These are phyloP conservation scores for Yamadazyma blattariae DNA, from an alignment of 1,139 yeast genomes.

Conservation along the genomic window DNA sequence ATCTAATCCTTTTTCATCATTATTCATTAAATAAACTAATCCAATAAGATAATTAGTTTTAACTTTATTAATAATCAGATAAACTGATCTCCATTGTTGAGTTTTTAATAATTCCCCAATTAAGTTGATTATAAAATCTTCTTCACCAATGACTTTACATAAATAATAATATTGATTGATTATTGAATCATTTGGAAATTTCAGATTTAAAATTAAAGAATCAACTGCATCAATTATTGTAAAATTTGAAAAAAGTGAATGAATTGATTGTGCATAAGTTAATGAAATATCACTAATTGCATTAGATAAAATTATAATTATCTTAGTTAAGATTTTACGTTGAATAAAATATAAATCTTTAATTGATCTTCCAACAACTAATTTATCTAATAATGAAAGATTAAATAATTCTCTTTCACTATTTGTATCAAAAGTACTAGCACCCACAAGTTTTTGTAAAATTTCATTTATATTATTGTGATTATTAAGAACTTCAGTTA, in stretches of 20 bases:
- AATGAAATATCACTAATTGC: slow-evolving; percentile 7
- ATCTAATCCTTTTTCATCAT: not conserved
- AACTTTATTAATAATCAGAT: slow-evolving; percentile 21
- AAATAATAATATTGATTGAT: slow-evolving; percentile 14
- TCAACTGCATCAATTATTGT: slow-evolving; percentile 2
- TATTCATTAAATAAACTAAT: slow-evolving; percentile 17
- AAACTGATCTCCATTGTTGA: slow-evolving; percentile 6
- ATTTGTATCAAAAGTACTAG: not conserved
- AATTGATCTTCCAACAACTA: slow-evolving; percentile 1
- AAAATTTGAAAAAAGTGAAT: not conserved
- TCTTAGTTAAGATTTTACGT: slow-evolving; percentile 7
- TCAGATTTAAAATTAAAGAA: not conserved
- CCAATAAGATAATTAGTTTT: slow-evolving; percentile 33
- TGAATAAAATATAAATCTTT: slow-evolving; percentile 11
- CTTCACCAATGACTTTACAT: slow-evolving; percentile 13
- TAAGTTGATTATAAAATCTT: slow-evolving; percentile 14
- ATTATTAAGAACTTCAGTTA: slow-evolving; percentile 20
- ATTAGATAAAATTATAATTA: slow-evolving; percentile 12
- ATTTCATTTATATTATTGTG: slow-evolving; percentile 12
- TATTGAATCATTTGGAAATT: slow-evolving; percentile 12
- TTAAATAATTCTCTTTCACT: not conserved
- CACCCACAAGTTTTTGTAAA: slow-evolving; percentile 21
- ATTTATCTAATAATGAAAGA: slow-evolving; percentile 1
- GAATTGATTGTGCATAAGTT: slow-evolving; percentile 1
- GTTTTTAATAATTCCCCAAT: not conserved